These are phyloP conservation scores for Raddia distichophylla DNA, from an alignment of 176 grass and related monocot genomes.

Conservation along the genomic window DNA sequence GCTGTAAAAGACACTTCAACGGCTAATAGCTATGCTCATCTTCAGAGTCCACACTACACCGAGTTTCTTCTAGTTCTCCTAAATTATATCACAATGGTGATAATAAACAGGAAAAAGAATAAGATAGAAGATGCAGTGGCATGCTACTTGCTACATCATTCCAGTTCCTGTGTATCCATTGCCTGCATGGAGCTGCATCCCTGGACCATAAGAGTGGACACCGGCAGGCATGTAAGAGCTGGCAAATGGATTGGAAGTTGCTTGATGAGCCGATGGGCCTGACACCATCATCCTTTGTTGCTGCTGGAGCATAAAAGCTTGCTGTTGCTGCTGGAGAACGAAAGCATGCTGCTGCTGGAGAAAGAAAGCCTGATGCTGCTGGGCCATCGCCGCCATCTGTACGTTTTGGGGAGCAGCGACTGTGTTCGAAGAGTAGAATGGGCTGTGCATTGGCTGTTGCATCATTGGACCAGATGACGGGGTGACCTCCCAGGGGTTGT, in stretches of 20 bases:
- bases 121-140: conserved; percentile 6
- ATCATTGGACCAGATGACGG: conserved; percentile 48
- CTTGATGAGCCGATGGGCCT: conserved; percentile 42
- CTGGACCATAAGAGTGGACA: conserved; percentile 42
- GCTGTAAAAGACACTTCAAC: not conserved
- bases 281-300: conserved; percentile 65
- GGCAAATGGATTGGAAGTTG: conserved; percentile 62
- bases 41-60: conserved; percentile 22
- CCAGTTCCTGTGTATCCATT: conserved; percentile 56
- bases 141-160: conserved; percentile 69
- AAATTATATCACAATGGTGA: not conserved
- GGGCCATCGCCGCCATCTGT: conserved; percentile 71
- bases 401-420: conserved; percentile 54
- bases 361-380: conserved; percentile 76
- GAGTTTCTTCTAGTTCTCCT: not conserved
- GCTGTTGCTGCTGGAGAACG: conserved; percentile 42
- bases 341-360: conserved; percentile 53
- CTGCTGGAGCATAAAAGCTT: conserved; percentile 13
- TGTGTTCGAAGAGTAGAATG: conserved; percentile 67
- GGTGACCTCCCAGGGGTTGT: conserved; percentile 77
- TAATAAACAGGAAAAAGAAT: not conserved
- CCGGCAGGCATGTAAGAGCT: conserved; percentile 37
- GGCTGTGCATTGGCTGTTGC: conserved; percentile 63
- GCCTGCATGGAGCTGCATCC: conserved; percentile 55
- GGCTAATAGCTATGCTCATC: conserved; percentile 28